phyloP scores from a whole-genome alignment of 441 rosid genomes.

The Gossypium schwendimanii region DNA sequence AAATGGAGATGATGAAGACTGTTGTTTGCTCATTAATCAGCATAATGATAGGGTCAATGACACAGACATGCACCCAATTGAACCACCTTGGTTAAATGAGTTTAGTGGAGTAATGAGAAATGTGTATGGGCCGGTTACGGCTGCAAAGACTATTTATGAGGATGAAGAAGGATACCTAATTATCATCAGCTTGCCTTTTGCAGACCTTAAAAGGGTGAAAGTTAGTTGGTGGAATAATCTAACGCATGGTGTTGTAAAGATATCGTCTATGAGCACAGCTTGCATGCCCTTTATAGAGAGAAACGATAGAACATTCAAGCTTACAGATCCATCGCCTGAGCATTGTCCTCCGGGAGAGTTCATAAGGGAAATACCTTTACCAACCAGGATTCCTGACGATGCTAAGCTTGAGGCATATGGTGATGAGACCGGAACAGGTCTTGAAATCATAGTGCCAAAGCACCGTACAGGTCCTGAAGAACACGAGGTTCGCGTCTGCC shows the following conservation, averaged over 20 bases:
- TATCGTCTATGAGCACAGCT: slow-evolving; percentile 52
- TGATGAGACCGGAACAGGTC: slow-evolving; percentile 50
- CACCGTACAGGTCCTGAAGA: slow-evolving; percentile 58
- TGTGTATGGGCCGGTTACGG: slow-evolving; percentile 56
- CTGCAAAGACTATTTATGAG: slow-evolving; percentile 59
- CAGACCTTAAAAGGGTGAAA: slow-evolving; percentile 57
- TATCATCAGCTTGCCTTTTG: slow-evolving; percentile 59
- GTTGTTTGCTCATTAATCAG: slow-evolving; percentile 37
- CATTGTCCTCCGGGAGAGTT: slow-evolving; percentile 72
- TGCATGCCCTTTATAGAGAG: slow-evolving; percentile 46
- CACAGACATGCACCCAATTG: slow-evolving; percentile 35
- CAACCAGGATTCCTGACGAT: slow-evolving; percentile 61
- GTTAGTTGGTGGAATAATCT: slow-evolving; percentile 67
- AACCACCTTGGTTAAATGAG: slow-evolving; percentile 47
- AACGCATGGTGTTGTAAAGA: slow-evolving; percentile 48
- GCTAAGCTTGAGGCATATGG: slow-evolving; percentile 61
- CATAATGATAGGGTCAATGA: slow-evolving; percentile 31
- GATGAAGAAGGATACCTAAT: slow-evolving; percentile 57
- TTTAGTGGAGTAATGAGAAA: slow-evolving; percentile 58
- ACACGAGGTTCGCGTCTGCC: slow-evolving; percentile 66
- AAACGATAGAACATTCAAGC: slow-evolving; percentile 53
- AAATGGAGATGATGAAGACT: slow-evolving; percentile 44
- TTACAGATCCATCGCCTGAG: slow-evolving; percentile 53
- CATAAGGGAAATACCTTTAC: slow-evolving; percentile 51
- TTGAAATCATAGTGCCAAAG: slow-evolving; percentile 64